These are phyloP conservation scores for Astragalus membranaceus DNA, from an alignment of 306 rosid species.

Conservation along the genomic window DNA sequence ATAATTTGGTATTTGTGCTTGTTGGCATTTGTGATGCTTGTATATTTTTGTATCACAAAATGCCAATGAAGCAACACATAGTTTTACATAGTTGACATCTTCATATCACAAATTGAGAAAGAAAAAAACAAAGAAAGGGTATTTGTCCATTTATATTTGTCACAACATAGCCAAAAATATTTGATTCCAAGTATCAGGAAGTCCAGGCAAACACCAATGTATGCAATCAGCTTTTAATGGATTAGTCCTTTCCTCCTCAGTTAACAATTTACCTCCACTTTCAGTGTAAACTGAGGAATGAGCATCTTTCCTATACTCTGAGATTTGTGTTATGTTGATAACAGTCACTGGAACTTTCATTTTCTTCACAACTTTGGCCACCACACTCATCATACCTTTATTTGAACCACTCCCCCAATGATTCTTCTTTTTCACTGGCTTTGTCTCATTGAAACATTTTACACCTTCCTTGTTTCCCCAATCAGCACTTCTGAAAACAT, in stretches of 20 bases:
- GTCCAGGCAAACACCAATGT: constrained; percentile 97
- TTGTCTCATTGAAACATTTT: constrained; percentile 45
- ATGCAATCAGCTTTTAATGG: constrained; percentile 87
- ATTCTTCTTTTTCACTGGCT: constrained; percentile 56
- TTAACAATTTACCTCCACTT: constrained; percentile 57
- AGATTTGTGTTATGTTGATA: constrained; percentile 76
- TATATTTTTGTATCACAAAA: not conserved
- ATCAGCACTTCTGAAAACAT: constrained; percentile 32
- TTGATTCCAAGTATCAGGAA: constrained; percentile 92
- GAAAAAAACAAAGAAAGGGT: not conserved
- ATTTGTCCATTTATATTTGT: not conserved
- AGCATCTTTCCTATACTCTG: constrained; percentile 75
- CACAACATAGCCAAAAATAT: constrained; percentile 72
- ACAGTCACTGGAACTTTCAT: constrained; percentile 70
- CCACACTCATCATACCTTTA: constrained; percentile 68
- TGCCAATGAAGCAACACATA: not conserved
- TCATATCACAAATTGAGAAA: constrained; percentile 10
- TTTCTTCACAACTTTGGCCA: constrained; percentile 42
- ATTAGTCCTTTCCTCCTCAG: constrained; percentile 48
- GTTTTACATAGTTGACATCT: constrained; percentile 26
- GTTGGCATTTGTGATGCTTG: not conserved
- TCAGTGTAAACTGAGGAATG: constrained; percentile 79
- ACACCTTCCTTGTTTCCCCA: constrained; percentile 39
- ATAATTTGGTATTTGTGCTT: not conserved
- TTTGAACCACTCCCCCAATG: constrained; percentile 92